Evolutionary conservation across 2,329 filamentous ascomycete species (phyloP), one percentile per base, ranked within the genome.

Genomic region (Scytalidium sp.): DNA sequence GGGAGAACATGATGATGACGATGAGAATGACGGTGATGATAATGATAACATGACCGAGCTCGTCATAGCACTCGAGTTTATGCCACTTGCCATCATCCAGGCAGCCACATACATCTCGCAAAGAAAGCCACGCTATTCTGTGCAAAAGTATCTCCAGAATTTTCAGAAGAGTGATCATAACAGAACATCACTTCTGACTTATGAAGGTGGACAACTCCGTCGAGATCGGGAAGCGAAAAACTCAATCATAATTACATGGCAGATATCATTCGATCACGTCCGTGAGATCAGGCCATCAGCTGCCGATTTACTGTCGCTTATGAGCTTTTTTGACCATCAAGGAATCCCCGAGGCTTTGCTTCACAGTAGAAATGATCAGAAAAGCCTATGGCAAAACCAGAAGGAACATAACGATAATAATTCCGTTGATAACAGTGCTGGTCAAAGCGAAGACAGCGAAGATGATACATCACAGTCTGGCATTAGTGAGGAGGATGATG

Each of bases 301-400:
- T 27, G 29, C 47, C 2, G 56, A 72, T 15, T 56, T 76, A 10
- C 53, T 78, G 0, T 72, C 70, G 1, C 62, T 77, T 4, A 70
- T 77, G 68, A 74, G 72, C 61, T 70, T 73, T 50, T 77, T 73
- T 53, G 65, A 77, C 46, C 60, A 61, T 17, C 67, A 75, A 53
- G 68, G 64, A 7, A 74, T 76, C 20, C 67, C 69, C 0, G 62
- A 66, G 22, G 54, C 36, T 13, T 48, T 70, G n/a, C 47, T 74
- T 36, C 53, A 41, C 41, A 48, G 20, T 54, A 50, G 23, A 54
- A 27, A 10, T 40, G 44, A 52, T 23, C 47, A 50, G 45, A 49
- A 46, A 29, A 46, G 17, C 43, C 50, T 29, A 17, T 19, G 19
- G 17, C 44, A 48, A 52, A 49, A 32, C 44, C 11, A 47, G 40